Conservation (phyloP, 495 filamentous ascomycete species). For the Aspergillus saccharolyticus region DNA sequence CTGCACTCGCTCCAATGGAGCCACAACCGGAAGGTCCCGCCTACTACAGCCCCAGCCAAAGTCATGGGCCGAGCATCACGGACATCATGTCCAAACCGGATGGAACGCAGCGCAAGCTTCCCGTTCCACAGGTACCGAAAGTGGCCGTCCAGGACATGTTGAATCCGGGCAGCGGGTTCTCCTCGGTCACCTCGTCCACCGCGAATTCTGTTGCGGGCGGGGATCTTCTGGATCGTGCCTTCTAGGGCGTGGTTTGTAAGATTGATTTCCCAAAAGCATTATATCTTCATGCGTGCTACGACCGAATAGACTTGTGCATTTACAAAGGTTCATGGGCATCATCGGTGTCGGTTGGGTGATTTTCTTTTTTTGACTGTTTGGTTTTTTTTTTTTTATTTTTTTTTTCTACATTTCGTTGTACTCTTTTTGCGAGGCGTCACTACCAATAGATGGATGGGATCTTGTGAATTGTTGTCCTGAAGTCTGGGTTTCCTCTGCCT, state of each 20-base stretch:
- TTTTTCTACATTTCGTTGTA: constrained; percentile 21
- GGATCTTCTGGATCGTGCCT: constrained; percentile 36
- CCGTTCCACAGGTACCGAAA: constrained; percentile 82
- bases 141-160: constrained; percentile 86
- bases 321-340: constrained; percentile 29
- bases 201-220: constrained; percentile 44
- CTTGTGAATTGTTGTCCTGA: constrained; percentile 22
- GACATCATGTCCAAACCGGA: constrained; percentile 90
- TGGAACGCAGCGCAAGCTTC: constrained; percentile 86
- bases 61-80: constrained; percentile 67
- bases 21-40: constrained; percentile 56
- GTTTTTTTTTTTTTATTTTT: constrained; percentile 17
- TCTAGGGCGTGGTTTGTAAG: constrained; percentile 22
- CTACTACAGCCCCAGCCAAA: constrained; percentile 51
- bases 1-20: constrained; percentile 89
- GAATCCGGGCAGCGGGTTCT: constrained; percentile 58
- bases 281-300: constrained; percentile 35
- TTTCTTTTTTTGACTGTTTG: constrained; percentile 15
- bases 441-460: constrained; percentile 33
- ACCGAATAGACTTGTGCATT: constrained; percentile 48
- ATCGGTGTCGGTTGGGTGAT: constrained; percentile 23
- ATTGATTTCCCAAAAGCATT: constrained; percentile 19
- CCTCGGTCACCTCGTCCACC: constrained; percentile 49
- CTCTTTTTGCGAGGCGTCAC: constrained; percentile 32
- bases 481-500: constrained; percentile 6